Evolutionary conservation across 768 basidiomycete genomes (phyloP), one percentile per base, ranked within the genome.

Genomic region (Boletus rex-veris): DNA sequence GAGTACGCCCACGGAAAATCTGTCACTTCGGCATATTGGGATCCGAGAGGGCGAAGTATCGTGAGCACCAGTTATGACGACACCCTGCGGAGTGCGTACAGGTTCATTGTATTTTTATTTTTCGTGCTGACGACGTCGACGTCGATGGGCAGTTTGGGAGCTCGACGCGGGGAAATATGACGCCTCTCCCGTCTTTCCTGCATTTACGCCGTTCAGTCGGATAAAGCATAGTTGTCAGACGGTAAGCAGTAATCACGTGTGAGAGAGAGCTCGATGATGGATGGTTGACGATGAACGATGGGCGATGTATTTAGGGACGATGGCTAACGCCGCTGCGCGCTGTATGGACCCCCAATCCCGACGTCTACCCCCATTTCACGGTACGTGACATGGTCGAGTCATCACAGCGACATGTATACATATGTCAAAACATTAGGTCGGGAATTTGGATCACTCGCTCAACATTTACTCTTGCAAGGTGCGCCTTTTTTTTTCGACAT

Each of bases 31-130:
- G 91, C 88, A 0, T 92, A 86, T 60, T 93, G 91, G 91, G 90
- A 92, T 68, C 82, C 90, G 3, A 75, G 85, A 52, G 91, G 91
- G 4, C 80, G 87, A 26, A 76, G 81, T 48, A 84, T 93, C 55
- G 84, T 92, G 45, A 91, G 88, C 67, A 93, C 91, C 5, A 85
- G 85, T 65, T 93, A 93, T 59, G 91, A 93, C 58, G 85, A 93
- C 71, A 80, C 78, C 3, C 58, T 93, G 35, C 76, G 88, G 61
- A 61, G 91, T 92, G 63, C 61, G 85, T 77, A 39, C 44, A 30
- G 0, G 5, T 18, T 12, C 7, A 6, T 14, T 44, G 12, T 33
- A 14, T 48, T 37, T 31, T 16, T 7, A 33, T 39, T 3, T 24
- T n/a, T 40, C 26, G 48, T 49, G 40, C 54, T 68, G 42, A 66